Conservation (phyloP, 441 rosid genomes). For the Arabidopsis lyrata region DNA sequence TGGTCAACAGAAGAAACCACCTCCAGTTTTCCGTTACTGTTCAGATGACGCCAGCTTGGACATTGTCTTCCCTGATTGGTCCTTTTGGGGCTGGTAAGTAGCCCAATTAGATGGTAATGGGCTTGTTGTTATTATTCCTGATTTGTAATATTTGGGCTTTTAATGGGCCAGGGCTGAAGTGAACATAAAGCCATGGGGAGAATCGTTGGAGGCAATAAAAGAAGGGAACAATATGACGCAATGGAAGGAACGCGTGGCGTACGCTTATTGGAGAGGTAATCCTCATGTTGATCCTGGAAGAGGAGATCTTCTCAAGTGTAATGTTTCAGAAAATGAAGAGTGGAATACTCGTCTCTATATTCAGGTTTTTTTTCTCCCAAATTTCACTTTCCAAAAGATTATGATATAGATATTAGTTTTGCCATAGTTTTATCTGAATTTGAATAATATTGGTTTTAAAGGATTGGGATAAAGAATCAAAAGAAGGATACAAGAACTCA, state of each 20-base stretch:
- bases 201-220: slow-evolving; percentile 47
- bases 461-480: slow-evolving; percentile 51
- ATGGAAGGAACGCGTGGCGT: slow-evolving; percentile 62
- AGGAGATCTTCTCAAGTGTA: slow-evolving; percentile 58
- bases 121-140: not conserved
- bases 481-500: slow-evolving; percentile 49
- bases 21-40: slow-evolving; percentile 62
- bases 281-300: slow-evolving; percentile 48
- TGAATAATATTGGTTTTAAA: slow-evolving; percentile 12
- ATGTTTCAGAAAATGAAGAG: slow-evolving; percentile 45
- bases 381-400: not conserved
- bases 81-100: slow-evolving; percentile 70
- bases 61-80: slow-evolving; percentile 68
- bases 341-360: slow-evolving; percentile 53
- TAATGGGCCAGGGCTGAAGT: slow-evolving; percentile 54
- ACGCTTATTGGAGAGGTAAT: slow-evolving; percentile 70
- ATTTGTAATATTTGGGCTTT: not conserved
- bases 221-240: slow-evolving; percentile 48
- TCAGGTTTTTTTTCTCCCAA: slow-evolving; percentile 27
- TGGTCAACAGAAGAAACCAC: slow-evolving; percentile 42
- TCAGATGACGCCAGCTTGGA: slow-evolving; percentile 49
- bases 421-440: not conserved
- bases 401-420: not conserved
- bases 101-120: not conserved
- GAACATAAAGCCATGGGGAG: slow-evolving; percentile 57